Evolutionary conservation across 495 filamentous ascomycete species (phyloP).

Genomic region (Chaetomium fimeti): DNA sequence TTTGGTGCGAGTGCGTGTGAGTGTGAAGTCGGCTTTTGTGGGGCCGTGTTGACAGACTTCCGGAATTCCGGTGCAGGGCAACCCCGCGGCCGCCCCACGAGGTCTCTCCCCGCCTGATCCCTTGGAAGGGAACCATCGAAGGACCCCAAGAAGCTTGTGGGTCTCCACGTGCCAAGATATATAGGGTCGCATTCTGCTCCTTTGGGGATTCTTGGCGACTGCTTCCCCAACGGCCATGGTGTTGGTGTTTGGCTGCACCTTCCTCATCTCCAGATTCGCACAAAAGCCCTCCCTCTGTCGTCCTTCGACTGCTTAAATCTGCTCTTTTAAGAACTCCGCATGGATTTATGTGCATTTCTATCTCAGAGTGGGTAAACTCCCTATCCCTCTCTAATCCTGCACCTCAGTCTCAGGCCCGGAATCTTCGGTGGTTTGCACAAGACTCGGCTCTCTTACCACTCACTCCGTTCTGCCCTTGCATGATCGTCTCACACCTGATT

Average conservation of each 20-base stretch:
- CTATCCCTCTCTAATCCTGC: background rate
- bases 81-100: too few species aligned
- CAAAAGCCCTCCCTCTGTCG: background rate
- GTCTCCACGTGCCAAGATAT: background rate
- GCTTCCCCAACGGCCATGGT: background rate
- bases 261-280: background rate
- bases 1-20: too few species aligned
- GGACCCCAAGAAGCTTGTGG: background rate
- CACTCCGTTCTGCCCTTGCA: constrained; percentile 30
- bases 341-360: background rate
- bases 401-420: background rate
- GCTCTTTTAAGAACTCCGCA: background rate
- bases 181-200: background rate
- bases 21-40: too few species aligned
- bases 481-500: constrained; percentile 36
- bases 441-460: background rate
- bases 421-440: background rate
- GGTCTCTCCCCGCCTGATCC: too few species aligned
- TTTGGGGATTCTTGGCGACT: background rate
- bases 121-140: too few species aligned
- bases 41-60: too few species aligned
- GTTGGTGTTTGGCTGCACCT: background rate
- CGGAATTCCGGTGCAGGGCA: too few species aligned
- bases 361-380: background rate
- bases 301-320: background rate